Base-by-base conservation (phyloP, 2,329 filamentous ascomycete genomes). In the Ustulina deusta region DNA sequence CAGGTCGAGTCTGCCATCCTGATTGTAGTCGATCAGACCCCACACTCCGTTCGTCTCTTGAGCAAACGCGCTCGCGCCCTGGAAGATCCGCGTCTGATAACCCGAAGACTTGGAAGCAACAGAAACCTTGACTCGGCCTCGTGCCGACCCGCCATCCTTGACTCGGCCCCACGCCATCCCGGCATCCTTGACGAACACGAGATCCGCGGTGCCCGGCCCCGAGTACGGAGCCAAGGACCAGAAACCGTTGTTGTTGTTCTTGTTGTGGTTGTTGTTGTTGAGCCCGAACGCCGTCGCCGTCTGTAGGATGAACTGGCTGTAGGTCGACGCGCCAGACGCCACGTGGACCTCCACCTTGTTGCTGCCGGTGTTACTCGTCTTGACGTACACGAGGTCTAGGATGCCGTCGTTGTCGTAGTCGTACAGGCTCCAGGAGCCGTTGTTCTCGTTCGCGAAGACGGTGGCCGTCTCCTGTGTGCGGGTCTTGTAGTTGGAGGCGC, bases 301-400 rank as follows among this genome's bases (percentile, higher is more conserved):
- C 3, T 57, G 56, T 3, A 64, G 42, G 42, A 57, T 46, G 34
- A 64, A 46, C 32, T 55, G 34, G 36, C 55, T 57, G 32, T 67
- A 67, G 0, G 11, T 40, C 40, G 61, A 60, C 25, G 65, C 55
- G 9, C 60, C 65, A 6, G 65, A 67, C 17, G 65, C 65, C 1
- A 61, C 61, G 27, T 64, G 36, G 2, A 67, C 65, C 9, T 67
- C 65, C 2, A 67, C 56, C 15, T 25, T 42, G 25, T 20, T 27
- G 20, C 22, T 67, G 25, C 49, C 32, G 3, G 65, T 64, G 36
- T 61, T 56, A 1, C 34, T 13, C 48, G 60, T 64, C 55, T 67
- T 67, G 49, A 67, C 64, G 40, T 67, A 67, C 3, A 67, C 55
- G 38, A 67, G 56, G 42, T 67, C 65, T 1, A 64, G 49, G 1